phyloP scores from a whole-genome alignment of 2,329 filamentous ascomycete species.

The Corinectria fuckeliana region DNA sequence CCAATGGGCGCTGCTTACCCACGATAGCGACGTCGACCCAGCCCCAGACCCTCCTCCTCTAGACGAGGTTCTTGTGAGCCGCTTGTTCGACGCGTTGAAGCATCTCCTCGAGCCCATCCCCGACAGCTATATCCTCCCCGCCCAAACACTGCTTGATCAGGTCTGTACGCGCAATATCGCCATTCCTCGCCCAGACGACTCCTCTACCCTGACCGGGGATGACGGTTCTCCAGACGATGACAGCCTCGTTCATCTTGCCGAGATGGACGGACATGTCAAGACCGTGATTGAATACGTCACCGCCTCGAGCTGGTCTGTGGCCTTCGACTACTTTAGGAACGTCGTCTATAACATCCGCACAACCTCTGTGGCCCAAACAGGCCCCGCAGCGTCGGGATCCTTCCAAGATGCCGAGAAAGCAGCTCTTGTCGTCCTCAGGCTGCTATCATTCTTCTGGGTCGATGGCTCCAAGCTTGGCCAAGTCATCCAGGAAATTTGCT shows the following conservation, averaged over 20 bases:
- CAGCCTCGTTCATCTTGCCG: constrained; percentile 45
- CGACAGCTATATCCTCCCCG: constrained; percentile 62
- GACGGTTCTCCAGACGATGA: constrained; percentile 30
- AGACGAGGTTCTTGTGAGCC: constrained; percentile 58
- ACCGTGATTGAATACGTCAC: constrained; percentile 68
- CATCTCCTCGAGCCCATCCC: constrained; percentile 64
- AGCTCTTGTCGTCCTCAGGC: constrained; percentile 61
- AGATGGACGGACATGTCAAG: constrained; percentile 63
- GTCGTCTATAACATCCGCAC: constrained; percentile 59
- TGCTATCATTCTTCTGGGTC: constrained; percentile 70
- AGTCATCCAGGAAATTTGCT: constrained; percentile 70
- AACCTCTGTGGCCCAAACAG: constrained; percentile 47
- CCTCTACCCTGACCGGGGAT: constrained; percentile 24
- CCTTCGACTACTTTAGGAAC: constrained; percentile 64
- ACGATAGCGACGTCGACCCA: constrained; percentile 28
- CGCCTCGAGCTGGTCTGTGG: constrained; percentile 66
- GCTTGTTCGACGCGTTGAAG: constrained; percentile 63
- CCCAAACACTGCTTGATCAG: constrained; percentile 64
- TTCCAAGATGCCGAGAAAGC: constrained; percentile 57
- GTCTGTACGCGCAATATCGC: constrained; percentile 46
- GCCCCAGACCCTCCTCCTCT: constrained; percentile 47
- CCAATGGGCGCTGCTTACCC: constrained; percentile 60
- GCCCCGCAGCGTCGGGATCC: constrained; percentile 44
- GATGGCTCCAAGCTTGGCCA: constrained; percentile 66
- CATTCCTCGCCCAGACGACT: constrained; percentile 40